Conservation (phyloP, 1,139 yeast species). For the Suhomyces chickasaworum region DNA sequence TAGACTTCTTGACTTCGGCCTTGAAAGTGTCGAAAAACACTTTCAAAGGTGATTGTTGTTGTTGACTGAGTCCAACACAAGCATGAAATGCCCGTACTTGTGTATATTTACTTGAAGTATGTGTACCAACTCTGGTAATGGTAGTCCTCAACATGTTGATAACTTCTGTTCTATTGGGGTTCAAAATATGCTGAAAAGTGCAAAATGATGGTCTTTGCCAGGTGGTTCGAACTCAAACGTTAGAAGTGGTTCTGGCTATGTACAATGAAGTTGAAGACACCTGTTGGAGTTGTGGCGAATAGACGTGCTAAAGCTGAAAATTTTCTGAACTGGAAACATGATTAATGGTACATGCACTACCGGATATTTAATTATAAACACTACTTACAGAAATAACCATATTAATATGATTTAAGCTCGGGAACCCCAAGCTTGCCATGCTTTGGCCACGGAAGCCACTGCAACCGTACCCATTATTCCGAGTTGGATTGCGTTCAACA, state of each 20-base stretch:
- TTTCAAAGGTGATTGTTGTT: slow-evolving; percentile 75
- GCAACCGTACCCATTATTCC: slow-evolving; percentile 22
- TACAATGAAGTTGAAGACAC: slow-evolving; percentile 5
- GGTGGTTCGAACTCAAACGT: background rate
- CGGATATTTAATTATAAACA: background rate
- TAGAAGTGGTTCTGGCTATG: slow-evolving; percentile 3
- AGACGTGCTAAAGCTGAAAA: slow-evolving; percentile 2
- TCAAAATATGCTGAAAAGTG: slow-evolving; percentile 3
- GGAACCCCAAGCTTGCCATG: slow-evolving; percentile 9
- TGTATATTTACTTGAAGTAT: slow-evolving; percentile 2
- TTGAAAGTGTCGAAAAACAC: slow-evolving; percentile 93
- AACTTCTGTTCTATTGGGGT: background rate
- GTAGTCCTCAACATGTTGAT: slow-evolving; percentile 16
- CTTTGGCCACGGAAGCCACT: slow-evolving; percentile 17
- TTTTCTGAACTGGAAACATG: slow-evolving; percentile 6
- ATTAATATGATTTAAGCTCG: background rate
- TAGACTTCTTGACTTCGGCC: slow-evolving; percentile 86
- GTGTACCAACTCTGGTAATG: slow-evolving; percentile 9
- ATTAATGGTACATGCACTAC: slow-evolving; percentile 12
- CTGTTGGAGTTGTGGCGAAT: slow-evolving; percentile 2
- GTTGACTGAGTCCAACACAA: slow-evolving; percentile 20
- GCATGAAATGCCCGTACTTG: slow-evolving; percentile 16
- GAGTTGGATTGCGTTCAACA: slow-evolving; percentile 35
- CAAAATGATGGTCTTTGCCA: background rate
- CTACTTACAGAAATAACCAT: background rate